Percentiles rank a stretch among this genome's conserved stretches.
Conservation (phyloP, 805 yeast genomes). For the Starmerella floris region DNA sequence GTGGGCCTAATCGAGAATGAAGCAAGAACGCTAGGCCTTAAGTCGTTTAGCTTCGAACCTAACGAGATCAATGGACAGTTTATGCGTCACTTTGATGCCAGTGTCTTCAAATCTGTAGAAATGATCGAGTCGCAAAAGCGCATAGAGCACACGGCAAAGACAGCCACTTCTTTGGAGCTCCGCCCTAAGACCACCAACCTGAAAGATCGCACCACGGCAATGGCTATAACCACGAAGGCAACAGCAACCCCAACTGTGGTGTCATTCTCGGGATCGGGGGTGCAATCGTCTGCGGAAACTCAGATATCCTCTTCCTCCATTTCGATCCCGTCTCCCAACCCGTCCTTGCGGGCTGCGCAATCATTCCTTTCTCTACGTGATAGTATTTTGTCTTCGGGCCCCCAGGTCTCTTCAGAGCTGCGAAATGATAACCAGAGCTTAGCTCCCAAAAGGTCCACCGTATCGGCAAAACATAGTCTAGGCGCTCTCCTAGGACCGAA, state of each 20-base stretch:
- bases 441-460: neutral
- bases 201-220: neutral
- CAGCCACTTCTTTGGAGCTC: constrained; percentile 20
- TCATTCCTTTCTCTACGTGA: too few species aligned
- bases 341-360: neutral
- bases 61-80: constrained; percentile 25
- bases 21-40: constrained; percentile 51
- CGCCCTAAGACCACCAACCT: constrained; percentile 1
- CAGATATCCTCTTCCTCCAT: too few species aligned
- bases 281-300: too few species aligned
- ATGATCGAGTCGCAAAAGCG: constrained; percentile 16
- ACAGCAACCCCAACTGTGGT: neutral
- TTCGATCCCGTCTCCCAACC: too few species aligned
- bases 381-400: too few species aligned
- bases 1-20: constrained; percentile 96
- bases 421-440: too few species aligned
- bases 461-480: neutral
- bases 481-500: neutral
- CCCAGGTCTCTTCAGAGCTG: too few species aligned
- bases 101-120: constrained; percentile 33
- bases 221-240: constrained; percentile 8
- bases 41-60: constrained; percentile 35
- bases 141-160: constrained; percentile 20
- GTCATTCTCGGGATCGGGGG: too few species aligned
- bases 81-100: constrained; percentile 50